phyloP scores from a whole-genome alignment of 345 rosid species.

The Psidium guajava region DNA sequence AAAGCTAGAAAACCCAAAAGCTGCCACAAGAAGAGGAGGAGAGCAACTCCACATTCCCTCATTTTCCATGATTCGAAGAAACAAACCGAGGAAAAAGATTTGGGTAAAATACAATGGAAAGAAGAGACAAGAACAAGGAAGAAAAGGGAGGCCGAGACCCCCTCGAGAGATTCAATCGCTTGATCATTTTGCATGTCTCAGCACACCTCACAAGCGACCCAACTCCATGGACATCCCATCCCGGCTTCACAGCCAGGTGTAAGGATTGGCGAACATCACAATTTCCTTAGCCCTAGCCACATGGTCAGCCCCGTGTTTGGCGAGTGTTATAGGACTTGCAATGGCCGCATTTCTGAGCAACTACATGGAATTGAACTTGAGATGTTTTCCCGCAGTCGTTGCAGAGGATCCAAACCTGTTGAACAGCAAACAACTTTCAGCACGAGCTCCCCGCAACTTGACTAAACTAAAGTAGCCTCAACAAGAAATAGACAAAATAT shows the following conservation, averaged over 20 bases:
- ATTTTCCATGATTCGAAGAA: not conserved
- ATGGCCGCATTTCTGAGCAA: constrained; percentile 64
- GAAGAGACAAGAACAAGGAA: not conserved
- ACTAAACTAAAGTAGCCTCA: not conserved
- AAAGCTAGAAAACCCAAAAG: not conserved
- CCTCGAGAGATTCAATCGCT: not conserved
- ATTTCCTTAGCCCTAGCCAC: not conserved
- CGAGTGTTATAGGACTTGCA: constrained; percentile 91
- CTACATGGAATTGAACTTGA: constrained; percentile 53
- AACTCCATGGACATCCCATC: not conserved
- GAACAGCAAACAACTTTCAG: not conserved
- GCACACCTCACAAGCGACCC: not conserved
- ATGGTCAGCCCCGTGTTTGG: constrained; percentile 32
- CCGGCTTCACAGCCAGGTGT: not conserved
- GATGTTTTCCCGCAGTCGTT: constrained; percentile 67
- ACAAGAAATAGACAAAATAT: not conserved
- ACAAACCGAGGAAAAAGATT: not conserved
- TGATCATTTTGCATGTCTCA: not conserved
- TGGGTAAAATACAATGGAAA: not conserved
- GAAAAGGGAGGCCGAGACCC: not conserved
- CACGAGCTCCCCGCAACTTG: not conserved
- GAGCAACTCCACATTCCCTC: not conserved
- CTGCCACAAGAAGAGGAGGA: not conserved
- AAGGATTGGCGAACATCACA: not conserved
- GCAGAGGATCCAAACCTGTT: constrained; percentile 78